Evolutionary conservation across 345 rosid species (phyloP).

Genomic region (Eucalyptus sp.): DNA sequence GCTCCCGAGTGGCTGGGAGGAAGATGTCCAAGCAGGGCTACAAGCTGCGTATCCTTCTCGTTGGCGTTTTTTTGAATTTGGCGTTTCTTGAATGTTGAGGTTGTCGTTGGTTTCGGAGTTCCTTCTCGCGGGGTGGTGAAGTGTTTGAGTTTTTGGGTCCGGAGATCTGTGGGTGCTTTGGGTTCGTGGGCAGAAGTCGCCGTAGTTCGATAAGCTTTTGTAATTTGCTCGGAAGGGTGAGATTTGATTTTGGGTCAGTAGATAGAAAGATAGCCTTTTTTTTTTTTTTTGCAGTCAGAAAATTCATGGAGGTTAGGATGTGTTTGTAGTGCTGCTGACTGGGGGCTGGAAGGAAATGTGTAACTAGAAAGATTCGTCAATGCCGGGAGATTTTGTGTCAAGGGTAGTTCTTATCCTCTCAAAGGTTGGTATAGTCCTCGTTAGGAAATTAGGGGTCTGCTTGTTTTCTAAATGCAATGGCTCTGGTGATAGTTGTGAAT

Average conservation of each 20-base stretch:
- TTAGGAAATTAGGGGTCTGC: background rate
- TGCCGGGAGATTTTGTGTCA: background rate
- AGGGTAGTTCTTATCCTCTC: background rate
- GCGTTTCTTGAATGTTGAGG: background rate
- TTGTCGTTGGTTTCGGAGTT: background rate
- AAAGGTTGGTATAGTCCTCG: background rate
- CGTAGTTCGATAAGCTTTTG: background rate
- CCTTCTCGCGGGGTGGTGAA: background rate
- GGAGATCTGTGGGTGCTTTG: background rate
- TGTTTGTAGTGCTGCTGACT: background rate
- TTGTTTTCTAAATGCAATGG: background rate
- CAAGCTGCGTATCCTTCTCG: conserved; percentile 89
- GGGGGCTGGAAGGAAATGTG: background rate
- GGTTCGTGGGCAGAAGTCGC: background rate
- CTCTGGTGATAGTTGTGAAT: background rate
- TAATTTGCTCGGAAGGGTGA: background rate
- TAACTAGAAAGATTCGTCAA: background rate
- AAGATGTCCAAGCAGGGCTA: conserved; percentile 88
- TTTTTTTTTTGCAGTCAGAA: background rate
- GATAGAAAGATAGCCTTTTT: background rate
- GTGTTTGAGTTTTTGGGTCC: background rate
- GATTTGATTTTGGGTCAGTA: background rate
- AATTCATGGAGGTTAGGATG: background rate
- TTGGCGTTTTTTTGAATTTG: background rate
- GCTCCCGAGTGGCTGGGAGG: background rate